phyloP scores from a whole-genome alignment of 2,329 filamentous ascomycete genomes.

The Aspergillus sp. region DNA sequence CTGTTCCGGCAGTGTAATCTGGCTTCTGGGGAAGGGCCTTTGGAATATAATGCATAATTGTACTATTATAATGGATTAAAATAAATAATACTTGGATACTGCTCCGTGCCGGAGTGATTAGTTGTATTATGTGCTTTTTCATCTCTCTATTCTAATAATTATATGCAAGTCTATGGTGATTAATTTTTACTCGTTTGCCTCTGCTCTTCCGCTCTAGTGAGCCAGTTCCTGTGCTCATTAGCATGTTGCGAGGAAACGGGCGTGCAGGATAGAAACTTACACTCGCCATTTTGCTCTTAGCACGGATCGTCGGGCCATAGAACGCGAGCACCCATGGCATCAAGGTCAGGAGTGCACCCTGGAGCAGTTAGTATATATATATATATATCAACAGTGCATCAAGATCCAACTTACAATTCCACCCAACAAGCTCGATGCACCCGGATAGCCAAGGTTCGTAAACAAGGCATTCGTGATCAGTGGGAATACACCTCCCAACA shows the following conservation, averaged over 20 bases:
- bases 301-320: constrained; percentile 73
- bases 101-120: too few relatives aligned
- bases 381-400: background rate
- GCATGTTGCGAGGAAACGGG: background rate
- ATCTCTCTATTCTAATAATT: background rate
- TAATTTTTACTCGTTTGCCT: background rate
- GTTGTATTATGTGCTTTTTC: too few relatives aligned
- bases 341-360: constrained; percentile 61
- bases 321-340: constrained; percentile 88
- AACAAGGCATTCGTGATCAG: constrained; percentile 75
- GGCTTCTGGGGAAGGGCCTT: constrained; percentile 43
- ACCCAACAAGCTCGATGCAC: constrained; percentile 73
- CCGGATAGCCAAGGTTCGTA: constrained; percentile 65
- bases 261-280: constrained; percentile 36
- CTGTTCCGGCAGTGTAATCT: constrained; percentile 79
- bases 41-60: background rate
- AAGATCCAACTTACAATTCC: constrained; percentile 56
- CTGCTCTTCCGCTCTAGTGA: background rate
- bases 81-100: background rate
- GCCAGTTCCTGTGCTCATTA: constrained; percentile 7
- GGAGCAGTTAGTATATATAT: constrained; percentile 7
- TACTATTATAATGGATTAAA: background rate
- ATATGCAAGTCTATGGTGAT: background rate
- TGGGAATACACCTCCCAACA: constrained; percentile 78
- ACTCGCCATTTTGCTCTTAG: constrained; percentile 72